Evolutionary conservation across 106 monocot species (phyloP).

Genomic region (Dioscorea alata): DNA sequence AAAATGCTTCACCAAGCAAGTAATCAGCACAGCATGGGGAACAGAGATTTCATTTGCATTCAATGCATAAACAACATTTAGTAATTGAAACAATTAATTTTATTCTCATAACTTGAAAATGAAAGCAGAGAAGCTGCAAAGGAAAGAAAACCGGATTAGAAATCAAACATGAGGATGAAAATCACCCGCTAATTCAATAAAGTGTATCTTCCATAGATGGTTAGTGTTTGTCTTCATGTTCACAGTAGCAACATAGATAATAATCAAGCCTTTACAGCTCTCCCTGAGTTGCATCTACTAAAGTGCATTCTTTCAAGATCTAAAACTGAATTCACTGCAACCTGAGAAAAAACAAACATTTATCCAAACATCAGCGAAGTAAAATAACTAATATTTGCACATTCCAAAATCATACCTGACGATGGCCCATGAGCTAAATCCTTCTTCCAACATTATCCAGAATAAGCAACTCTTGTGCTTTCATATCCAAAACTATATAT

Average conservation of each 20-base stretch:
- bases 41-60: constrained; percentile 38
- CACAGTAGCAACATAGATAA: constrained; percentile 18
- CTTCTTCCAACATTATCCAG: constrained; percentile 40
- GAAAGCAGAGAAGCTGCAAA: background rate
- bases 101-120: constrained; percentile 37
- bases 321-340: constrained; percentile 34
- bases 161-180: background rate
- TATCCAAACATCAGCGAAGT: background rate
- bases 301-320: constrained; percentile 35
- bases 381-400: background rate
- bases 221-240: constrained; percentile 21
- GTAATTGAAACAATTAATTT: constrained; percentile 35
- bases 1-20: constrained; percentile 42
- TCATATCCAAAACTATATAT: constrained; percentile 38
- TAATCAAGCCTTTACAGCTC: constrained; percentile 45
- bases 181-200: constrained; percentile 53
- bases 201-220: constrained; percentile 39
- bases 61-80: constrained; percentile 48
- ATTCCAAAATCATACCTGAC: constrained; percentile 21
- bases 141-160: background rate
- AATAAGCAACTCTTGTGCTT: constrained; percentile 45
- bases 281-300: background rate
- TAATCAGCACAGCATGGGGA: constrained; percentile 43
- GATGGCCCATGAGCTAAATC: constrained; percentile 62
- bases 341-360: constrained; percentile 16